Percentiles rank a stretch among this genome's conserved stretches.
Evolutionary conservation across 805 yeast species (phyloP).

Genomic region (Wickerhamomyces bisporus): DNA sequence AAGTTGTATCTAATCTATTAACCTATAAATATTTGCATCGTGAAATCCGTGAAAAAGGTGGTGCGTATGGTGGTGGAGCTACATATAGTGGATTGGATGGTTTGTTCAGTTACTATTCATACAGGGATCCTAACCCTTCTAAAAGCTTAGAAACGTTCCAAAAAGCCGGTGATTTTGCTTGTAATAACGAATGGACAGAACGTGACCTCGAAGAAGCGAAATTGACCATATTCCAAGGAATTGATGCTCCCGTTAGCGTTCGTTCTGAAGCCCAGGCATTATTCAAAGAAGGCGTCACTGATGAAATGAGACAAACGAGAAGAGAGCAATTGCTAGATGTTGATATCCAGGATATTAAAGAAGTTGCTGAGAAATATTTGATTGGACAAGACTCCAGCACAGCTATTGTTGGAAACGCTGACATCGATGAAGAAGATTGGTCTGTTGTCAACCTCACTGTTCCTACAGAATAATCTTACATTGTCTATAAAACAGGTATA

Average conservation of each 20-base stretch:
- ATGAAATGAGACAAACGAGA: constrained; percentile 74
- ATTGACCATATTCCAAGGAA: constrained; percentile 80
- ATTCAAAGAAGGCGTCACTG: constrained; percentile 67
- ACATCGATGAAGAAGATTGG: constrained; percentile 15
- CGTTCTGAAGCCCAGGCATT: constrained; percentile 66
- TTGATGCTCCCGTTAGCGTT: constrained; percentile 86
- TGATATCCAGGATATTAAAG: constrained; percentile 51
- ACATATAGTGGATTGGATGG: constrained; percentile 79
- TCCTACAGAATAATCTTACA: no score
- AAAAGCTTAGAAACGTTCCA: constrained; percentile 60
- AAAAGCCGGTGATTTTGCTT: constrained; percentile 44
- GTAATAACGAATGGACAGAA: constrained; percentile 47
- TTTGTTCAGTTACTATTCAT: constrained; percentile 74
- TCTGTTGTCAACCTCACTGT: constrained; percentile 15
- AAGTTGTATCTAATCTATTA: constrained; percentile 71
- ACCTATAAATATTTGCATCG: constrained; percentile 83
- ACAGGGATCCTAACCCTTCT: constrained; percentile 87
- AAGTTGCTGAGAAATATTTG: constrained; percentile 66
- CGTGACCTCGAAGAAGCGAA: constrained; percentile 83
- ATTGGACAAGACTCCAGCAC: constrained; percentile 25
- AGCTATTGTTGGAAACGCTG: constrained; percentile 40
- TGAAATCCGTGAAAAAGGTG: constrained; percentile 91
- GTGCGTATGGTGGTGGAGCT: constrained; percentile 98
- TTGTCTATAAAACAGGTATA: no score
- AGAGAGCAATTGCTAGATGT: constrained; percentile 72